Conservation (phyloP, 768 basidiomycete species). For the Sarcomyxa edulis region DNA sequence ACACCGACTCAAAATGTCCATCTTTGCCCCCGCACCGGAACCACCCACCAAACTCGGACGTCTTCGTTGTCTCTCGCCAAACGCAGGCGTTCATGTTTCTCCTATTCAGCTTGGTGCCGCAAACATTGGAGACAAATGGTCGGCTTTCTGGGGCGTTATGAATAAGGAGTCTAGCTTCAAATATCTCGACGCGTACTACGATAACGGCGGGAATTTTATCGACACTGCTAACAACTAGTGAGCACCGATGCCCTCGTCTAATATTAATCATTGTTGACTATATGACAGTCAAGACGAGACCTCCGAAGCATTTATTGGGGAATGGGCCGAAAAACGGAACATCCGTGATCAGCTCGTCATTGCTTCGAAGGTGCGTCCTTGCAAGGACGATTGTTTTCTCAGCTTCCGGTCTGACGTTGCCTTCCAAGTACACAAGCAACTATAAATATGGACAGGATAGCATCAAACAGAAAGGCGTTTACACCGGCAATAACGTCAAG, state of each 20-base stretch:
- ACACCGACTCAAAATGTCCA: no score
- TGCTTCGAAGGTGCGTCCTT: constrained; percentile 24
- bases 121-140: constrained; percentile 44
- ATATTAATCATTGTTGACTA: no score
- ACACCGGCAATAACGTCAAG: constrained; percentile 44
- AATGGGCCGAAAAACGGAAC: constrained; percentile 33
- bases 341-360: constrained; percentile 36
- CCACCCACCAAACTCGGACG: constrained; percentile 28
- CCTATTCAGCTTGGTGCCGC: constrained; percentile 43
- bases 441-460: constrained; percentile 20
- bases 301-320: constrained; percentile 34
- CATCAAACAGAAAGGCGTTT: constrained; percentile 29
- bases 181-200: constrained; percentile 33
- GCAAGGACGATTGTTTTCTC: background rate
- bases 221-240: constrained; percentile 36
- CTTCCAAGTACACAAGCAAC: constrained; percentile 23
- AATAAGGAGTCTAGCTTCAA: constrained; percentile 31
- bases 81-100: constrained; percentile 42
- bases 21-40: constrained; percentile 12
- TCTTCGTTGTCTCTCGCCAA: constrained; percentile 33
- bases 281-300: constrained; percentile 32
- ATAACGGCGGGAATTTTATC: constrained; percentile 37
- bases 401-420: no score
- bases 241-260: constrained; percentile 7
- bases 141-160: constrained; percentile 21